phyloP scores from a whole-genome alignment of 495 filamentous ascomycete genomes.

The Aspergillus haitiensis region DNA sequence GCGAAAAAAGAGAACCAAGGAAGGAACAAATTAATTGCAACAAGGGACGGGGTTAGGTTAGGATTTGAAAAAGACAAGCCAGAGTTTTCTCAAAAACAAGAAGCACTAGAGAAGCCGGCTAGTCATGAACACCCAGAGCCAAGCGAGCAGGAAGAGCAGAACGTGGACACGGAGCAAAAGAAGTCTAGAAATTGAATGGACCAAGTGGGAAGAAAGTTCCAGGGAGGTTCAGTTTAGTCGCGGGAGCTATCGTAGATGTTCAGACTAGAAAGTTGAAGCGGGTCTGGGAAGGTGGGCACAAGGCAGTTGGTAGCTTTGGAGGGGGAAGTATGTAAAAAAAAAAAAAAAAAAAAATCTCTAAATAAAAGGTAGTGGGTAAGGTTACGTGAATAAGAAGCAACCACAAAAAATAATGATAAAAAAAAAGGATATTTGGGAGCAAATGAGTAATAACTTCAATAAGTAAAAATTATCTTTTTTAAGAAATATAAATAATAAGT shows the following conservation, averaged over 20 bases:
- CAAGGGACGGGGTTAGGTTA: constrained; percentile 5
- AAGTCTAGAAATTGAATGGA: constrained; percentile 9
- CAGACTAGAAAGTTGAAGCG: constrained; percentile 6
- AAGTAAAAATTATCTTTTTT: background rate
- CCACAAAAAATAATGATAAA: background rate
- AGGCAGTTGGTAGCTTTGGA: background rate
- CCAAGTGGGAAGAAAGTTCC: constrained; percentile 9
- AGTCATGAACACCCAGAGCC: background rate
- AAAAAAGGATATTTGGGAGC: background rate
- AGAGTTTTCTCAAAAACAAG: constrained; percentile 3
- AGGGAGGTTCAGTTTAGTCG: constrained; percentile 15
- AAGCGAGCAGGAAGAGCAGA: background rate
- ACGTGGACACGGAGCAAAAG: background rate
- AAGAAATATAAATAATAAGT: background rate
- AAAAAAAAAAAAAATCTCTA: background rate
- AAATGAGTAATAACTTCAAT: background rate
- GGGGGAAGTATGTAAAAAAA: background rate
- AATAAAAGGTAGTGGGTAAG: background rate
- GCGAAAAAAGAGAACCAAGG: constrained; percentile 8
- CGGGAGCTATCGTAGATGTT: constrained; percentile 11
- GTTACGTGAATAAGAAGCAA: constrained; percentile 5
- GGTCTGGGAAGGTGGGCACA: constrained; percentile 11
- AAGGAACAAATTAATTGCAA: constrained; percentile 6
- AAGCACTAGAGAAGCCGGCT: background rate
- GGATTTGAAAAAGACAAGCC: background rate